These are phyloP conservation scores for Cyberlindnera mycetangii DNA, from an alignment of 805 yeast species.

Conservation along the genomic window DNA sequence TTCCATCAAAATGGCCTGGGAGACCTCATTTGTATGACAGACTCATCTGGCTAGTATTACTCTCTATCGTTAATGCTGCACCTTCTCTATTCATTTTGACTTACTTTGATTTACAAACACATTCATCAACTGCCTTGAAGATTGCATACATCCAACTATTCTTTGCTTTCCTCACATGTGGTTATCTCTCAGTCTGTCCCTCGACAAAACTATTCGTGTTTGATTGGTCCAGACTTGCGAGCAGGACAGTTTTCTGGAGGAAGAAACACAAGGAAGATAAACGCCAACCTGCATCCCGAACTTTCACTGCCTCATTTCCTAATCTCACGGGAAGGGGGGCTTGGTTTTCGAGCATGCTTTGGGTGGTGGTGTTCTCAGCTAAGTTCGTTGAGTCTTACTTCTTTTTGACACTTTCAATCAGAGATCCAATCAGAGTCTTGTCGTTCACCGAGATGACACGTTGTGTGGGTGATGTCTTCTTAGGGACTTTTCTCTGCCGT, in stretches of 20 bases:
- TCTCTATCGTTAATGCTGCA: conserved; percentile 43
- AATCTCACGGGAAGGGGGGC: conserved; percentile 49
- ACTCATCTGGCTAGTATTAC: conserved; percentile 37
- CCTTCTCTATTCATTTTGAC: conserved; percentile 56
- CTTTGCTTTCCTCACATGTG: conserved; percentile 52
- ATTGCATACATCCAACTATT: conserved; percentile 53
- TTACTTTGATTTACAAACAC: conserved; percentile 36
- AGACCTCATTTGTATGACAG: conserved; percentile 56
- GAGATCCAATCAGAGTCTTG: conserved; percentile 72
- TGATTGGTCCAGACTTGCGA: too few relatives aligned
- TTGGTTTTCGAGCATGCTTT: conserved; percentile 62
- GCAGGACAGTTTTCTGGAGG: neutral
- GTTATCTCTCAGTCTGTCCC: conserved; percentile 59
- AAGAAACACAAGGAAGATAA: conserved; percentile 32
- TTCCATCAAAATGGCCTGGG: conserved; percentile 74
- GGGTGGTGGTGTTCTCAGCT: conserved; percentile 63
- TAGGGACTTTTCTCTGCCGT: conserved; percentile 53
- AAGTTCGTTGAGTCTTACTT: conserved; percentile 78
- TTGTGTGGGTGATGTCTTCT: conserved; percentile 61
- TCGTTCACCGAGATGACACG: conserved; percentile 51
- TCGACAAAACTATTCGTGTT: conserved; percentile 49
- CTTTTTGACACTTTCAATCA: conserved; percentile 67
- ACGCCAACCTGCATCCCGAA: conserved; percentile 51
- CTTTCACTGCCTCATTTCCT: conserved; percentile 62
- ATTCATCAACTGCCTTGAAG: conserved; percentile 36